Base-by-base conservation (phyloP, 306 rosid species). In the Ormosia emarginata region DNA sequence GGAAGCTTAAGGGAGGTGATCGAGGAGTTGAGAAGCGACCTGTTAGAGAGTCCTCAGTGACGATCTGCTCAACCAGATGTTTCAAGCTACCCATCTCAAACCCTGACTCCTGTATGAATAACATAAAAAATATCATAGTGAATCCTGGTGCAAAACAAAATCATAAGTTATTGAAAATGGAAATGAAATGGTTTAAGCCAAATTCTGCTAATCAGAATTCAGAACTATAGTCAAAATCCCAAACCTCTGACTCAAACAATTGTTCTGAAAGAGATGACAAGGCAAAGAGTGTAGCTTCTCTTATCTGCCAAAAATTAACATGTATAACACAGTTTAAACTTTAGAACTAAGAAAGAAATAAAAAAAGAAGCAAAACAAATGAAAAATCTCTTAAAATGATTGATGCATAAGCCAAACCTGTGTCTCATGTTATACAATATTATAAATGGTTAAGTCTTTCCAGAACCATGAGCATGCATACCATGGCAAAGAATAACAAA, bases 241-340 rank as follows among this genome's bases (percentile, higher is more conserved):
- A 70, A 68, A 93, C 99, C 98, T 93, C 90, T 57, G 90, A 85
- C 85, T 93, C 95, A 75, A 82, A 83, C 87, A 91, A 84, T 58
- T 89, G 94, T 52, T 95, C 99, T 34, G 98, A 91, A 80, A 93
- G 85, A 71, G 95, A 93, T 52, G 94, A 84, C 80, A 93, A 84
- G 58, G 97, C 92, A 86, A 85, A 93, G 59, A 95, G 90, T 43
- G 91, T 83, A 82, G 98, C 98, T 90, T 95, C 99, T 88, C 92
- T 93, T 50, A 87, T 85, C 99, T 95, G 97, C 86, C 85, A 92
- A 78, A 82, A 52, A 17, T 67, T 41, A 40, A 67, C 67, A 81
- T 40, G 79, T 50, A 79, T 57, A 73, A 63, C 64, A 79, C 47
- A 67, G 47, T 68, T 84, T 43, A 86, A 68, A 41, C 43, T n/a